A percentile compares a stretch with the other conserved stretches of the same genome.
Evolutionary conservation across 2,329 filamentous ascomycete species (phyloP).

Genomic region (Triangularia verruculosa): DNA sequence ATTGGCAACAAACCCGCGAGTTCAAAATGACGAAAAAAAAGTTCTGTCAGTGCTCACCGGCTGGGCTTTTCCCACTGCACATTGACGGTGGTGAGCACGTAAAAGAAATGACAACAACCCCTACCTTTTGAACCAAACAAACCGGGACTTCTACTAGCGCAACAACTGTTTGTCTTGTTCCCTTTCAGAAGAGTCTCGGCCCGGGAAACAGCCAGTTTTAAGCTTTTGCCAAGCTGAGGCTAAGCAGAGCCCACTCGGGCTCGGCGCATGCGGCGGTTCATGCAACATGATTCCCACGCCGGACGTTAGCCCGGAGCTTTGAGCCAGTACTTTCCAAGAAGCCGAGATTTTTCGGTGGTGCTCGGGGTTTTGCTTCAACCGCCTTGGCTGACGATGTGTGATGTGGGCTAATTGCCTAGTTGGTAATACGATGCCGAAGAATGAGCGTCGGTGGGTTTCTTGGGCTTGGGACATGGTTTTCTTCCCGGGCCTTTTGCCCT

Average conservation of each 20-base stretch:
- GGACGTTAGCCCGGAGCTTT: neutral
- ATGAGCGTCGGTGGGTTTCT: neutral
- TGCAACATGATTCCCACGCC: neutral
- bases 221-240: neutral
- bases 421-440: neutral
- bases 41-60: neutral
- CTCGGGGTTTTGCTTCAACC: neutral
- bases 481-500: neutral
- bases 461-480: neutral
- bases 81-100: neutral
- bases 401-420: too few species aligned
- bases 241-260: neutral
- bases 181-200: neutral
- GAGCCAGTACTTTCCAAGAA: too few species aligned
- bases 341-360: too few species aligned
- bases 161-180: too few species aligned
- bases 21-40: neutral
- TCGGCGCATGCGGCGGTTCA: neutral
- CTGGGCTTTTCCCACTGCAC: neutral
- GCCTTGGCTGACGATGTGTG: neutral
- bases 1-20: too few species aligned
- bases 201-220: neutral
- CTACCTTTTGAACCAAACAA: neutral
- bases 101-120: neutral
- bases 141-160: neutral